Percentiles rank a stretch among this genome's conserved stretches.
phyloP scores from a whole-genome alignment of 176 grass and related monocot species.

The Avena insularis region DNA sequence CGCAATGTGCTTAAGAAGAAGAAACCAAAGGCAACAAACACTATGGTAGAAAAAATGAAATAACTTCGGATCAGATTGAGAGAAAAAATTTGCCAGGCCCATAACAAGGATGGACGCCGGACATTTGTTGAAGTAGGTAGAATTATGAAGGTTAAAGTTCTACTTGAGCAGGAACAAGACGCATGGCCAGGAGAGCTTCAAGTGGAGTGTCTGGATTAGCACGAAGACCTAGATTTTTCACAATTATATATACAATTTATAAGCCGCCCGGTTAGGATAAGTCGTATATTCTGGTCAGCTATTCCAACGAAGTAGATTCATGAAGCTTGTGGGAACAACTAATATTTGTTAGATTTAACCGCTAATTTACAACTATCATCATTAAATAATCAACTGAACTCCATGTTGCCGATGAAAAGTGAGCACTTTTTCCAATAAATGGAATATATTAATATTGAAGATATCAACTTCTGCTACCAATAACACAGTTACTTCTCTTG shows the following conservation, averaged over 20 bases:
- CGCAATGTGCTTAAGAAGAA: neutral
- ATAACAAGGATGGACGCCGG: slow-evolving; percentile 15
- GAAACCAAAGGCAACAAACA: neutral
- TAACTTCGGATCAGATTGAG: neutral
- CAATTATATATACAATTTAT: too few relatives aligned
- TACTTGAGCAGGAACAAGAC: neutral
- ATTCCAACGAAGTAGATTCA: too few relatives aligned
- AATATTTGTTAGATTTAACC: neutral
- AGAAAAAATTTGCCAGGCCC: neutral
- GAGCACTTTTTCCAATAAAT: neutral
- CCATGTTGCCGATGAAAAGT: neutral
- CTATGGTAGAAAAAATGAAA: neutral
- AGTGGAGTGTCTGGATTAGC: too few relatives aligned
- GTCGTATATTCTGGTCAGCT: too few relatives aligned
- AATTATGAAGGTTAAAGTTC: slow-evolving; percentile 15
- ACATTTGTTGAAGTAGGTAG: neutral
- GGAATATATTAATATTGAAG: too few relatives aligned
- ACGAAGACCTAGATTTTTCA: too few relatives aligned
- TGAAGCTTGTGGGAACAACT: too few relatives aligned
- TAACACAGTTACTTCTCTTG: too few relatives aligned
- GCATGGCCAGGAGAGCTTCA: too few relatives aligned
- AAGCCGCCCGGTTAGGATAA: too few relatives aligned
- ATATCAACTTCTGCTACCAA: too few relatives aligned
- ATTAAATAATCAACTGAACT: neutral
- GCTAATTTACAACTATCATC: neutral